Conservation (phyloP, 768 basidiomycete species). For the Collybia sp. region DNA sequence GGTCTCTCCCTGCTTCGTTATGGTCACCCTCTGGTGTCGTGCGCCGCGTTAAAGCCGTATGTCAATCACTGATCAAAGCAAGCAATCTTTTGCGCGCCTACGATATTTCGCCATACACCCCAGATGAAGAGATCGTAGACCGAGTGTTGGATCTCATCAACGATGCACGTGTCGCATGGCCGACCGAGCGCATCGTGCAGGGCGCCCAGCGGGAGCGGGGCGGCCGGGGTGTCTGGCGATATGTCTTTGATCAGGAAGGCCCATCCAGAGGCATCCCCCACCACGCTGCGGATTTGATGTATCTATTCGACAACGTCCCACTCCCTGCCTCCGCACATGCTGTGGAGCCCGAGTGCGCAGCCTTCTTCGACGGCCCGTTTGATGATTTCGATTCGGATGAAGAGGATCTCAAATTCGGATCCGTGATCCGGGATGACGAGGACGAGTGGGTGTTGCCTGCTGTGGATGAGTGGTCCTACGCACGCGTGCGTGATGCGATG, state of each 20-base stretch:
- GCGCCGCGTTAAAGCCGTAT: slow-evolving; percentile 68
- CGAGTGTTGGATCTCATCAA: slow-evolving; percentile 70
- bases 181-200: slow-evolving; percentile 59
- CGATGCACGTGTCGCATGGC: slow-evolving; percentile 75
- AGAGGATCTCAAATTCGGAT: slow-evolving; percentile 22
- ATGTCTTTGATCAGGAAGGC: slow-evolving; percentile 80
- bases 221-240: slow-evolving; percentile 69
- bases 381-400: slow-evolving; percentile 30
- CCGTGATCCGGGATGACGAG: slow-evolving; percentile 12
- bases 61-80: slow-evolving; percentile 62
- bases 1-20: slow-evolving; percentile 52
- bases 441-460: slow-evolving; percentile 48
- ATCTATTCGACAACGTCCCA: slow-evolving; percentile 75
- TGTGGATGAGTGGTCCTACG: slow-evolving; percentile 65
- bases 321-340: slow-evolving; percentile 33
- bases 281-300: slow-evolving; percentile 69
- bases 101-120: slow-evolving; percentile 59
- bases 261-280: slow-evolving; percentile 61
- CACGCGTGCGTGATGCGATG: slow-evolving; percentile 63
- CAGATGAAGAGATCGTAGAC: slow-evolving; percentile 63
- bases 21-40: slow-evolving; percentile 63
- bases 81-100: slow-evolving; percentile 63
- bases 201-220: slow-evolving; percentile 44
- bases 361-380: slow-evolving; percentile 27
- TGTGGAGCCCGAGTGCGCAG: slow-evolving; percentile 8